phyloP scores from a whole-genome alignment of 306 rosid species.

The Fagus crenata region DNA sequence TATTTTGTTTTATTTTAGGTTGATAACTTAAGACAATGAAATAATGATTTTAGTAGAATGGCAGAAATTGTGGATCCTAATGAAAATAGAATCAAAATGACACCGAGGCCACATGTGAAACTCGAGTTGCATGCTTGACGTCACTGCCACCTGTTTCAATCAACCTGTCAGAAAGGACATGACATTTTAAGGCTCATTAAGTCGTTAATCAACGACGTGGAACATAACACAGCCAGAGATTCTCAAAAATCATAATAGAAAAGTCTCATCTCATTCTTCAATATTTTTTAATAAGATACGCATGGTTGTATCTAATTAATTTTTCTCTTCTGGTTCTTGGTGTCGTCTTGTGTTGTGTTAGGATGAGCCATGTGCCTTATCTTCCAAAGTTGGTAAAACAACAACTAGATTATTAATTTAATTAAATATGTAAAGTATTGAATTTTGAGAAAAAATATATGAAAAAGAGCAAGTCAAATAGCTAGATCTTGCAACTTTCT shows the following conservation, averaged over 20 bases:
- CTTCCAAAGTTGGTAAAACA: neutral
- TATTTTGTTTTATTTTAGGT: too few relatives aligned
- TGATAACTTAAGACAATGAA: neutral
- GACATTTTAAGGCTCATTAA: neutral
- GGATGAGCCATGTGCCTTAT: too few relatives aligned
- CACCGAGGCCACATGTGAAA: constrained; percentile 52
- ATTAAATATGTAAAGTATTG: neutral
- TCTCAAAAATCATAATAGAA: neutral
- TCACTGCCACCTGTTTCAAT: constrained; percentile 22
- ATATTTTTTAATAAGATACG: constrained; percentile 11
- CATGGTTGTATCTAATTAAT: constrained; percentile 27
- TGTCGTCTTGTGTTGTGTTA: too few relatives aligned
- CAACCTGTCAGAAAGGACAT: constrained; percentile 13
- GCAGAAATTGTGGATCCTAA: constrained; percentile 1
- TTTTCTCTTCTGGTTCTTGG: neutral
- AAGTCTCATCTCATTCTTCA: constrained; percentile 6
- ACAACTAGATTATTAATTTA: neutral
- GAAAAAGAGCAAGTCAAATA: neutral
- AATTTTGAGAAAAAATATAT: neutral
- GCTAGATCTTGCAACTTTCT: neutral
- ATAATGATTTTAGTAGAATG: neutral
- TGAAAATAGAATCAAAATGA: constrained; percentile 28
- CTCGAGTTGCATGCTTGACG: constrained; percentile 5
- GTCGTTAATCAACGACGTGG: constrained; percentile 36
- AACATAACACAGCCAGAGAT: constrained; percentile 18